Evolutionary conservation across 495 filamentous ascomycete species (phyloP).

Genomic region (Aspergillus nanangensis): DNA sequence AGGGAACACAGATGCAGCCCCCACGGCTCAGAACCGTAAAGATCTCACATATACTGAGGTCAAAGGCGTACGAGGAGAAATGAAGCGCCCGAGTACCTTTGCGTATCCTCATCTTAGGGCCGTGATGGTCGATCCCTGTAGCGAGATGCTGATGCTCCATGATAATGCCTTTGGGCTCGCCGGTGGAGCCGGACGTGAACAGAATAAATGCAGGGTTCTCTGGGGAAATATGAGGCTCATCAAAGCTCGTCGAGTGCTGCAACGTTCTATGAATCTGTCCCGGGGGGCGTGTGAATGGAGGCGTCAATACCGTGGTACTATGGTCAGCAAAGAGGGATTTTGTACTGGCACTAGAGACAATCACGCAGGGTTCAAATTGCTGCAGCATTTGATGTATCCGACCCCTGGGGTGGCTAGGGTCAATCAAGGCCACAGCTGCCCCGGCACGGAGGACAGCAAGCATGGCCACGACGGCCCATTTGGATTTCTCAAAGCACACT

Average conservation of each 20-base stretch:
- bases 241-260: too few species aligned
- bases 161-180: background rate
- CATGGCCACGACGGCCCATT: slow-evolving; percentile 16
- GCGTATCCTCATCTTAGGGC: background rate
- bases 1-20: slow-evolving; percentile 29
- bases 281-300: background rate
- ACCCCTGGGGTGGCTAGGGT: background rate
- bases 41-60: background rate
- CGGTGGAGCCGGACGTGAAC: background rate
- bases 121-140: background rate
- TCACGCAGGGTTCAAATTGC: background rate
- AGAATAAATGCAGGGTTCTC: background rate
- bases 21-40: background rate
- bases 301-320: background rate
- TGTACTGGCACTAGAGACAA: background rate
- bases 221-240: background rate
- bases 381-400: background rate
- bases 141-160: background rate
- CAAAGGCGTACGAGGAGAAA: background rate
- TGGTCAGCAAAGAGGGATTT: background rate
- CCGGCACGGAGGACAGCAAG: slow-evolving; percentile 22
- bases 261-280: background rate
- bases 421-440: background rate
- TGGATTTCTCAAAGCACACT: slow-evolving; percentile 24
- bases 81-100: background rate